Evolutionary conservation across 495 filamentous ascomycete genomes (phyloP).

Genomic region (Penicillium argentinense): DNA sequence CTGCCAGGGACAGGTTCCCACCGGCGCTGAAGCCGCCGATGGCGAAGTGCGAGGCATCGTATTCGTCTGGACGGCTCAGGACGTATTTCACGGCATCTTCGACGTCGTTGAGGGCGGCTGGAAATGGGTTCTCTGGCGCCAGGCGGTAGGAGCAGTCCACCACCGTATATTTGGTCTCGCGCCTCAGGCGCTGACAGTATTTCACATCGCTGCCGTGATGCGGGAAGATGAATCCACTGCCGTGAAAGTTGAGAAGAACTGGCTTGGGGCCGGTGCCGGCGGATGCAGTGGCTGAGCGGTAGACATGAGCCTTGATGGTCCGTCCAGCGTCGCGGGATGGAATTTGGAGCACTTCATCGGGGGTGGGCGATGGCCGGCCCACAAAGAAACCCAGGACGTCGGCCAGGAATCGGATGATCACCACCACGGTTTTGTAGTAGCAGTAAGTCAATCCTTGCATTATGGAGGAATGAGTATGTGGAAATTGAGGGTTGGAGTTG

Average conservation of each 20-base stretch:
- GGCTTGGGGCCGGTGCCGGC: conserved; percentile 27
- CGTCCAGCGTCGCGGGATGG: conserved; percentile 42
- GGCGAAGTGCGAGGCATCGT: conserved; percentile 35
- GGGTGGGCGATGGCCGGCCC: conserved; percentile 7
- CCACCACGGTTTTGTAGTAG: not conserved
- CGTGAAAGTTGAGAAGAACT: conserved; percentile 47
- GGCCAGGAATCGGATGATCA: not conserved
- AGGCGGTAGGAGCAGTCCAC: conserved; percentile 70
- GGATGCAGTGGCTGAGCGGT: conserved; percentile 32
- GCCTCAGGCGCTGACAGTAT: conserved; percentile 40
- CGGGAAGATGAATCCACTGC: conserved; percentile 44
- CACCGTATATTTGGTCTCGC: conserved; percentile 38
- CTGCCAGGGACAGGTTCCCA: conserved; percentile 43
- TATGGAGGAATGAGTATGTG: not conserved
- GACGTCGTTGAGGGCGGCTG: conserved; percentile 72
- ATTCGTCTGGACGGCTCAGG: conserved; percentile 28
- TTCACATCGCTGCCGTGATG: conserved; percentile 43
- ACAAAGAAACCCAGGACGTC: not conserved
- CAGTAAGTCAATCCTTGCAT: not conserved
- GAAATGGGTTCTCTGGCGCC: conserved; percentile 76
- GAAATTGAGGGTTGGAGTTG: not conserved
- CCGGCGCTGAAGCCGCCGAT: conserved; percentile 49
- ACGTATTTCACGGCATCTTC: conserved; percentile 42
- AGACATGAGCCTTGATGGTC: conserved; percentile 47
- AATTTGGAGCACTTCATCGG: conserved; percentile 39